Evolutionary conservation across 78 protist species (phyloP).

Genomic region (Blattamonas nauphoetae): DNA sequence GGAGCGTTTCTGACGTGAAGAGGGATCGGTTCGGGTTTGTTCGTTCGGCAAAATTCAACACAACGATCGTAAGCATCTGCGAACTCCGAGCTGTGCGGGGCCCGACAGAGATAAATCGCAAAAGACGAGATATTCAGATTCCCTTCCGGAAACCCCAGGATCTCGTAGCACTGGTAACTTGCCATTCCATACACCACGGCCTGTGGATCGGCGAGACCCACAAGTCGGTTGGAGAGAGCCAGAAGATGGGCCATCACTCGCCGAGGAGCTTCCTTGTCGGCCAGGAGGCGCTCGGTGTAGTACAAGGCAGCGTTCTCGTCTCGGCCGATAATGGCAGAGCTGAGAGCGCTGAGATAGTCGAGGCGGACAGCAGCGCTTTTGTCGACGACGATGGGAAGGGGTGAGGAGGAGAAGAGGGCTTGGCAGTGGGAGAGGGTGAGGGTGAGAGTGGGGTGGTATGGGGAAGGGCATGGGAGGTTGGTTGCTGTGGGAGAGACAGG

Average conservation of each 20-base stretch:
- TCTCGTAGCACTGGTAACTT: neutral
- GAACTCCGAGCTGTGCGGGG: neutral
- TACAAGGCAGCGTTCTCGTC: neutral
- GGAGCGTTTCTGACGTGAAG: conserved; percentile 6
- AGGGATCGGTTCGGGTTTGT: neutral
- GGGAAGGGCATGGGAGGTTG: neutral
- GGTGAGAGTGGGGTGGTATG: neutral
- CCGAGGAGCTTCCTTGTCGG: neutral
- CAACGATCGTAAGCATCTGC: neutral
- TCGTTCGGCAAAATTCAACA: neutral
- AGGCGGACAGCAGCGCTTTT: neutral
- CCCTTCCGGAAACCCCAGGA: neutral
- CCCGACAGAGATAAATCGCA: neutral
- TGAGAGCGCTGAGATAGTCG: neutral
- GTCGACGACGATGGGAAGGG: neutral
- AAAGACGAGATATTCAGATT: neutral
- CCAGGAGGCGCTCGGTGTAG: neutral
- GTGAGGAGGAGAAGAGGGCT: neutral
- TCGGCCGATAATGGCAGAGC: neutral
- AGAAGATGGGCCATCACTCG: neutral
- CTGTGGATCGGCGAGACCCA: neutral
- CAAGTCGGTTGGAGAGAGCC: neutral
- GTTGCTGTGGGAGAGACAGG: neutral
- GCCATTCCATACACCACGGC: neutral
- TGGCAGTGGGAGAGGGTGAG: neutral